Evolutionary conservation across 2,329 filamentous ascomycete genomes (phyloP).

Genomic region (Zymoseptoria tritici): DNA sequence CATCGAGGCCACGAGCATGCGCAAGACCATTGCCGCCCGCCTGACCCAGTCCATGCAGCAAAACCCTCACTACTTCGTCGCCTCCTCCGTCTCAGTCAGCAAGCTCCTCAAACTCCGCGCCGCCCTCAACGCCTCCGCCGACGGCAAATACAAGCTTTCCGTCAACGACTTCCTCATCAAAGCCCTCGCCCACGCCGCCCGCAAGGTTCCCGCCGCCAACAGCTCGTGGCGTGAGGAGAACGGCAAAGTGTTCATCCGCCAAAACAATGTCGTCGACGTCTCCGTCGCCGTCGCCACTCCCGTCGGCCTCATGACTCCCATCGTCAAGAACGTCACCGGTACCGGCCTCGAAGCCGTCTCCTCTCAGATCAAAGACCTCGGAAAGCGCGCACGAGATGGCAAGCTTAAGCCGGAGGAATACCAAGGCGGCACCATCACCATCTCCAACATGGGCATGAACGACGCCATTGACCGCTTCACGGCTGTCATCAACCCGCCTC

Average conservation of each 20-base stretch:
- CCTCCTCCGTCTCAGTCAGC: constrained; percentile 78
- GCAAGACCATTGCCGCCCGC: constrained; percentile 92
- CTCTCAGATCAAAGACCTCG: constrained; percentile 84
- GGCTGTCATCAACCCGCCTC: constrained; percentile 97
- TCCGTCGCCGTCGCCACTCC: constrained; percentile 94
- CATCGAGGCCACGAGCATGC: constrained; percentile 80
- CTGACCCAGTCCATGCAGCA: constrained; percentile 82
- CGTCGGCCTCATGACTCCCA: constrained; percentile 90
- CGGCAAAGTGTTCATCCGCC: constrained; percentile 72
- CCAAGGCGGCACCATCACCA: constrained; percentile 97
- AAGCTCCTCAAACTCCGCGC: constrained; percentile 95
- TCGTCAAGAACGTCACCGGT: constrained; percentile 80
- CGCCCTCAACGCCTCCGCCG: constrained; percentile 78
- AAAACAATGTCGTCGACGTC: constrained; percentile 89
- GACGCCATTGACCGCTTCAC: constrained; percentile 91
- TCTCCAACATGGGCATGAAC: constrained; percentile 99
- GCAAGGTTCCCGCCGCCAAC: constrained; percentile 93
- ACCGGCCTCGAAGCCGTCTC: constrained; percentile 88
- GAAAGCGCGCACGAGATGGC: constrained; percentile 89
- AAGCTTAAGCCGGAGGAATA: constrained; percentile 99
- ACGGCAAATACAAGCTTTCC: constrained; percentile 98
- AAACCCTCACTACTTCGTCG: constrained; percentile 98
- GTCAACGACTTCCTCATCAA: constrained; percentile 99
- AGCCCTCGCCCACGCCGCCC: constrained; percentile 78
- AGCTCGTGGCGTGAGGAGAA: constrained; percentile 77